phyloP scores from a whole-genome alignment of 139 green algal genomes.

The Chlorella ohadii region DNA sequence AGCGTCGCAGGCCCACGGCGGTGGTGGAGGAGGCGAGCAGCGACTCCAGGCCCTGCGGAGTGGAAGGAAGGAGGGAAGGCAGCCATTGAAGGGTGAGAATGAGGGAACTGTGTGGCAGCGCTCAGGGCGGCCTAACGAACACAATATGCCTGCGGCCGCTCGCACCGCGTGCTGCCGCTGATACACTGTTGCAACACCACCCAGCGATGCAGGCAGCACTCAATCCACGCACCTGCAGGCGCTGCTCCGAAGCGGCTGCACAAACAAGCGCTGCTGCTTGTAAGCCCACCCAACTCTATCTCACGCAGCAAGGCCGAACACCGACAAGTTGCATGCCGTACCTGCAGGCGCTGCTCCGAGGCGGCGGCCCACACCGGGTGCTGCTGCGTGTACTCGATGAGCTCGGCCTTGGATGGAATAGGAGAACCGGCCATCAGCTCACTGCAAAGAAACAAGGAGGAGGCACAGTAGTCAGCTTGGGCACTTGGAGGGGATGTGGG shows the following conservation, averaged over 20 bases:
- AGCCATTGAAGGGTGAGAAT: background rate
- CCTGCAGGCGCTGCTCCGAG: conserved; percentile 20
- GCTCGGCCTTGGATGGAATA: conserved; percentile 39
- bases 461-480: too few relatives aligned
- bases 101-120: too few relatives aligned
- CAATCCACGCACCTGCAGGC: conserved; percentile 24
- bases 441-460: background rate
- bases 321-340: too few relatives aligned
- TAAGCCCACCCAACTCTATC: too few relatives aligned
- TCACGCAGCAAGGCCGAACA: too few relatives aligned
- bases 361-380: conserved; percentile 34
- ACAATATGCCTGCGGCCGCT: too few relatives aligned
- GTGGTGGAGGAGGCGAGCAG: background rate
- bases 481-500: conserved; percentile 40
- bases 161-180: too few relatives aligned
- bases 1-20: background rate
- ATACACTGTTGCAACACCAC: too few relatives aligned
- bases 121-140: background rate
- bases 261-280: conserved; percentile 45
- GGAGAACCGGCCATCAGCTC: conserved; percentile 28
- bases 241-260: background rate
- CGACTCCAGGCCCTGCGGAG: conserved; percentile 32
- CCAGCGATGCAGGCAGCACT: too few relatives aligned
- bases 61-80: background rate
- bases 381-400: conserved; percentile 46